These are phyloP conservation scores for Cystofilobasidium capitatum DNA, from an alignment of 768 basidiomycete species.

Conservation along the genomic window DNA sequence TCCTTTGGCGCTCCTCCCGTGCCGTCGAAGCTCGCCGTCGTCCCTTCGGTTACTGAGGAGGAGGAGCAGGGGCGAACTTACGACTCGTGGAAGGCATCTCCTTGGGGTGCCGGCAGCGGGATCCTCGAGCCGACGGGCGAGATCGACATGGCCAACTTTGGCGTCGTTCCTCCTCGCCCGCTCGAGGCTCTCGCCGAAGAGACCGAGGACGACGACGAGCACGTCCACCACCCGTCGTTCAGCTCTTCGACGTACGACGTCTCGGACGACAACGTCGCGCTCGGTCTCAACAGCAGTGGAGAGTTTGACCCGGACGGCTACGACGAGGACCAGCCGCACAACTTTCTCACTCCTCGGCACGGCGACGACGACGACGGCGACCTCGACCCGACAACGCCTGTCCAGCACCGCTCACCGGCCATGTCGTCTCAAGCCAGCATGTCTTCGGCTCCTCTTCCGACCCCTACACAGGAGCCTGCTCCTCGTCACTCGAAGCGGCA, in stretches of 20 bases:
- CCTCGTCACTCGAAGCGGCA: neutral
- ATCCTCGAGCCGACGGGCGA: constrained; percentile 1
- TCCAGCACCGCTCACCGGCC: neutral
- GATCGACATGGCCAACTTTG: constrained; percentile 24
- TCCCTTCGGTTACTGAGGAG: neutral
- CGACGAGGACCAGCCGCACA: constrained; percentile 1
- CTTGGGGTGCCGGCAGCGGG: neutral
- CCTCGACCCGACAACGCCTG: constrained; percentile 5
- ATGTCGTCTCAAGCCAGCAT: neutral
- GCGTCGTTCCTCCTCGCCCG: constrained; percentile 16
- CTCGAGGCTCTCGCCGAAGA: constrained; percentile 24
- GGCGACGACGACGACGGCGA: constrained; percentile 16
- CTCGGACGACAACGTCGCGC: constrained; percentile 23
- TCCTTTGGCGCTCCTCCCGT: neutral
- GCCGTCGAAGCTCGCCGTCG: neutral
- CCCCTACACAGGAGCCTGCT: neutral
- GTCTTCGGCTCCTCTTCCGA: neutral
- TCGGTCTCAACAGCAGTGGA: constrained; percentile 15
- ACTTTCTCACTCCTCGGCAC: constrained; percentile 1
- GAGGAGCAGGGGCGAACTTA: neutral
- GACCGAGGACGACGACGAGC: constrained; percentile 10
- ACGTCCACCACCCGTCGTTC: neutral
- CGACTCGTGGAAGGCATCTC: constrained; percentile 12
- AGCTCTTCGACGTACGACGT: constrained; percentile 11
- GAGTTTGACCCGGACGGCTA: constrained; percentile 7